Conservation (phyloP, 345 rosid genomes). For the Psidium friedrichsthalianum region DNA sequence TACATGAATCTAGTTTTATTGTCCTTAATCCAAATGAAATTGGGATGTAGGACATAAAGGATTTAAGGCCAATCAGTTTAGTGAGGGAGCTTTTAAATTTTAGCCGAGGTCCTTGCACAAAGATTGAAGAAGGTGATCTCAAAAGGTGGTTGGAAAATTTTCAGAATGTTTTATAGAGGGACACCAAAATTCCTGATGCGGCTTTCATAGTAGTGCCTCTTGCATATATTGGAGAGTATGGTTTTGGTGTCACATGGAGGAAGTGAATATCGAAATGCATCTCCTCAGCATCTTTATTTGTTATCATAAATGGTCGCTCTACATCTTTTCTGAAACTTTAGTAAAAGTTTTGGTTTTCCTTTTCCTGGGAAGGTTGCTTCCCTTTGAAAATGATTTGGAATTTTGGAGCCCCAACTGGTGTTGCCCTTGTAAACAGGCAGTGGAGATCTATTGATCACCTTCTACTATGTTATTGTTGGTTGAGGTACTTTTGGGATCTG, state of each 20-base stretch:
- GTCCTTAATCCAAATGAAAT: background rate
- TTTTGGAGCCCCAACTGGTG: background rate
- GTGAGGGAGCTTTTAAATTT: background rate
- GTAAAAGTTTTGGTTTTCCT: background rate
- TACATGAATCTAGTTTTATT: background rate
- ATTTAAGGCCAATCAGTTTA: background rate
- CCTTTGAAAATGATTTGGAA: background rate
- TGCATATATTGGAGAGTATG: background rate
- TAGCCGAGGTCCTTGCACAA: background rate
- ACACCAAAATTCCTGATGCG: background rate
- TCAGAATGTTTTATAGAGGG: background rate
- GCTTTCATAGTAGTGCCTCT: background rate
- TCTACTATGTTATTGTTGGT: background rate
- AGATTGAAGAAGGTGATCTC: background rate
- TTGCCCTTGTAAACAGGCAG: background rate
- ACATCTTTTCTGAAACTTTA: background rate
- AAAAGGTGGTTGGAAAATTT: background rate
- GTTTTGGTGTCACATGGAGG: background rate
- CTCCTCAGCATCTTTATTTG: background rate
- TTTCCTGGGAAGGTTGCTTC: background rate
- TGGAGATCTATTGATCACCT: background rate
- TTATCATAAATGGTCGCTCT: background rate
- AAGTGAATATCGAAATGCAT: background rate
- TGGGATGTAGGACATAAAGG: background rate
- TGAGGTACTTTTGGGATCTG: background rate